phyloP scores from a whole-genome alignment of 2,329 filamentous ascomycete genomes.

The Stagonosporopsis chrysanthemi region DNA sequence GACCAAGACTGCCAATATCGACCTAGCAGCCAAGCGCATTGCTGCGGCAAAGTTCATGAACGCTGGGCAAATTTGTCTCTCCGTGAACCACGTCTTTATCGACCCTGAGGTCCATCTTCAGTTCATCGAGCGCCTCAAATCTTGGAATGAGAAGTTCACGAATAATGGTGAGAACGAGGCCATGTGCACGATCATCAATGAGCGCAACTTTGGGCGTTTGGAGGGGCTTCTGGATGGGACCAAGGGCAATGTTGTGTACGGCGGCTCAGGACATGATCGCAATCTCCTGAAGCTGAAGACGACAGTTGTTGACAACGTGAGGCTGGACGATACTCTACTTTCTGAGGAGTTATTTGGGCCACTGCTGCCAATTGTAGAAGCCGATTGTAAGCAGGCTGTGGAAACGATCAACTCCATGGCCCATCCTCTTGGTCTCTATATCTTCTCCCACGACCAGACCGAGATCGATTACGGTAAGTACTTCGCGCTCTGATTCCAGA shows the following conservation, averaged over 20 bases:
- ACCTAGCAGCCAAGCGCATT: slow-evolving; percentile 6
- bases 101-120: not conserved
- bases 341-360: slow-evolving; percentile 6
- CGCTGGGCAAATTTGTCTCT: slow-evolving; percentile 2
- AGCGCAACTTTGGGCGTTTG: slow-evolving; percentile 4
- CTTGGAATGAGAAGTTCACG: slow-evolving; percentile 1
- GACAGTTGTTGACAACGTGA: slow-evolving; percentile 1
- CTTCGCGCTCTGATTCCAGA: not conserved
- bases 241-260: slow-evolving; percentile 1
- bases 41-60: slow-evolving; percentile 7
- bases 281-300: slow-evolving; percentile 6
- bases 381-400: slow-evolving; percentile 1
- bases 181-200: slow-evolving; percentile 9
- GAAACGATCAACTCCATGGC: not conserved
- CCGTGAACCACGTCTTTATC: slow-evolving; percentile 6
- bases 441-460: slow-evolving; percentile 5
- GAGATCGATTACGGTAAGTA: slow-evolving; percentile 7
- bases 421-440: not conserved
- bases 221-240: not conserved
- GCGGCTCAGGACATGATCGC: slow-evolving; percentile 3
- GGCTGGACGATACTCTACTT: not conserved
- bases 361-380: not conserved
- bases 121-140: slow-evolving; percentile 1
- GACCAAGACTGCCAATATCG: slow-evolving; percentile 2
- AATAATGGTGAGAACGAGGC: not conserved